Base-by-base conservation (phyloP, 495 filamentous ascomycete genomes). In the Terfezia claveryi region DNA sequence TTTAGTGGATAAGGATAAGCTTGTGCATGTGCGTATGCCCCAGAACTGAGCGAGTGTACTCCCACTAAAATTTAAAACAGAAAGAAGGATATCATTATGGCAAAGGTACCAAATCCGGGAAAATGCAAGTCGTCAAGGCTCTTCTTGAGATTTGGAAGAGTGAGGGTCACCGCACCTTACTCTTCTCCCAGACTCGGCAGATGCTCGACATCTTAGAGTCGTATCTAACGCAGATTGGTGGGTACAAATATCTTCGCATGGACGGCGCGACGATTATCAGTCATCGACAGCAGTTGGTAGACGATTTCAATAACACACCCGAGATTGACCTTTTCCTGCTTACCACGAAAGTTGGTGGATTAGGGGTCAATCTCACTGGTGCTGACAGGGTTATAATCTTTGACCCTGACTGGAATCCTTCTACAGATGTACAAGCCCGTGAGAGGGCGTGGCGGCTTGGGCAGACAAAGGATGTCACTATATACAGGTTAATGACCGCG, bases 401-500 rank as follows among this genome's bases (percentile, higher is more conserved):
- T 59, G 91, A 98, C 63, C 91, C 91, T 0, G 89, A 98, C 65
- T 98, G 91, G 91, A 95, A 98, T 66, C 87, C 86, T 10, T 91
- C 85, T 2, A 94, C 85, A 1, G 87, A 95, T 62, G 71, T 89
- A 32, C 89, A 98, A 65, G 91, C 91, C 5, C 80, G 89, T n/a
- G 91, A 98, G 68, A 77, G 91, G 55, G 89, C 91, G 23, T 96
- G 91, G 91, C 77, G 91, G 44, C 73, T 98, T 10, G 91, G 91
- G 4, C 91, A 98, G 68, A 95, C 88, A 64, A 80, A 81, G 51
- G 84, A 93, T 50, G 91, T 98, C 17, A 87, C 81, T 0, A 87
- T 98, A 36, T 98, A 91, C 66, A 82, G 91, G 23, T 72, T 98
- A 41, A 87, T 98, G 83, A 91, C 85, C n/a, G 85, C 86, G 2